Base-by-base conservation (phyloP, 768 basidiomycete genomes). In the Myochromella boudieri region DNA sequence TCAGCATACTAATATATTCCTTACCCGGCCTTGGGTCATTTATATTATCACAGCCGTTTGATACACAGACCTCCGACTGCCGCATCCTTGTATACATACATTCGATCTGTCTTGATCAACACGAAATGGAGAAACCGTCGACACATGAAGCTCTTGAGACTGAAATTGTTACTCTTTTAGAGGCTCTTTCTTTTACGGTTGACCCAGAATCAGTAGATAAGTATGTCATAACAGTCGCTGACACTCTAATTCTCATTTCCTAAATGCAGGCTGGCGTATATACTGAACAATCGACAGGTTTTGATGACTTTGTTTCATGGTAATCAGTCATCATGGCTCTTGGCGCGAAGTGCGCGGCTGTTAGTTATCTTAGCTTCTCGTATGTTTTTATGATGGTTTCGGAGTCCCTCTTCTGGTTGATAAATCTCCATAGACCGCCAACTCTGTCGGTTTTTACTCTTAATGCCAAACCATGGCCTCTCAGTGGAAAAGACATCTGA, bases 291-390 rank as follows among this genome's bases (percentile, higher is more conserved):
- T 25, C 61, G 64, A 18, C 65, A 72, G 17, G 64, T 77, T 34
- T 54, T 85, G 42, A 60, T 70, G 42, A 68, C 61, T 11, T 63
- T 90, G 18, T 64, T 89, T 12, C 67, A 78, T 49, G 53, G 68
- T 4, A 62, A 66, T 18, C 84, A 83, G 42, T 79, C 84, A 2
- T 49, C 58, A 4, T 75, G 76, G 69, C 60, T 87, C 21, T 60
- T 87, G 6, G 60, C 66, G 37, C 70, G 72, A 10, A 68, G 71
- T 29, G 63, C 73, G 14, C 74, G 77, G n/a, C 51, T 84, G 11
- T 64, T 90, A 21, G 60, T 76, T 14, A 61, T 81, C 43, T 59
- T 87, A 31, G 78, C 78, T 15, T 77, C 78, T 27, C 72, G 81
- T 84, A 55, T 51, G 82, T 67, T 39, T 20, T 53, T 52, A 38